Percentiles rank a stretch among this genome's conserved stretches.
Evolutionary conservation across 805 yeast genomes (phyloP).

Genomic region (Ogataea pignaliae): DNA sequence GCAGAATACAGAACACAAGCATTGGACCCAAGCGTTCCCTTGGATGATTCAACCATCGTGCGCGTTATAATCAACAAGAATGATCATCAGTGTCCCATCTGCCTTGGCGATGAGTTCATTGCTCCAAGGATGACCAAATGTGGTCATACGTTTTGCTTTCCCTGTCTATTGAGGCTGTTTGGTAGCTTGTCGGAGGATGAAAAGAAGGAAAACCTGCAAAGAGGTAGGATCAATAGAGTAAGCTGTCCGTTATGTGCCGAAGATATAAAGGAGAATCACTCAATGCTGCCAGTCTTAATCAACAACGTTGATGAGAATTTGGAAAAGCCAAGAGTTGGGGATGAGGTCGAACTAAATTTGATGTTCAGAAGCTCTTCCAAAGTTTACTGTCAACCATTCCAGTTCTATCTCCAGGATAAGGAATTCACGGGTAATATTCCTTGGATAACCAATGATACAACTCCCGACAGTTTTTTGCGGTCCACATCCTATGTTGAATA

Average conservation of each 20-base stretch:
- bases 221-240: constrained; percentile 32
- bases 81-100: constrained; percentile 78
- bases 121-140: constrained; percentile 96
- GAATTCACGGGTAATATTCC: constrained; percentile 47
- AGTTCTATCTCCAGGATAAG: constrained; percentile 19
- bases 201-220: constrained; percentile 6
- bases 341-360: constrained; percentile 54
- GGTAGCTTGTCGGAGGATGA: constrained; percentile 39
- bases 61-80: constrained; percentile 73
- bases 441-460: constrained; percentile 33
- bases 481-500: constrained; percentile 37
- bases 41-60: constrained; percentile 55
- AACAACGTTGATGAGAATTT: constrained; percentile 47
- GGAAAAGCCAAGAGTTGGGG: constrained; percentile 54
- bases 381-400: constrained; percentile 30
- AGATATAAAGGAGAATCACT: constrained; percentile 45
- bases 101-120: constrained; percentile 74
- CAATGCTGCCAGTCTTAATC: constrained; percentile 62
- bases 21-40: constrained; percentile 70
- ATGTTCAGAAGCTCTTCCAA: constrained; percentile 46
- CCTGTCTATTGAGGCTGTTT: constrained; percentile 72
- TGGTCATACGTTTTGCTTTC: constrained; percentile 86
- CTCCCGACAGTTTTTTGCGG: constrained; percentile 21
- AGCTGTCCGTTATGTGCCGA: constrained; percentile 83
- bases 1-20: constrained; percentile 53